Conservation (phyloP, 1,139 yeast genomes). For the Geotrichum cucujoidarum region DNA sequence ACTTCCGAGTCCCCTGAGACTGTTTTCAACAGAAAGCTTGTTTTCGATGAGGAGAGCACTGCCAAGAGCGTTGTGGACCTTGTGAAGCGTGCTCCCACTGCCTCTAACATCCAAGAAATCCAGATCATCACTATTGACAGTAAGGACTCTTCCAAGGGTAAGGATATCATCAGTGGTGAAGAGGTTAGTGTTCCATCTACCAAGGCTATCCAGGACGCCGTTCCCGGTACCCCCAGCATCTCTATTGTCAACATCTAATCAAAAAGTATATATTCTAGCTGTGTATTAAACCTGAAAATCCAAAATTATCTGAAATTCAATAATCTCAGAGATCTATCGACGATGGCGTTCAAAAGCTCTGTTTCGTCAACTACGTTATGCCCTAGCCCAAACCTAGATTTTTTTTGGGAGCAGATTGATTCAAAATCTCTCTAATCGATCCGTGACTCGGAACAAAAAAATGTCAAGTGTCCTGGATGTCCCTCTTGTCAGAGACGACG, state of each 20-base stretch:
- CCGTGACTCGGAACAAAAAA: too few relatives aligned
- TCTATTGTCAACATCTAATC: conserved; percentile 54
- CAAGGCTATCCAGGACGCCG: conserved; percentile 74
- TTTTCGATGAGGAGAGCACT: conserved; percentile 70
- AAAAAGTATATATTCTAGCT: too few relatives aligned
- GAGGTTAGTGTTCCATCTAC: conserved; percentile 61
- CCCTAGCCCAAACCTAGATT: too few relatives aligned
- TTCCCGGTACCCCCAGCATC: conserved; percentile 93
- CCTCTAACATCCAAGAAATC: conserved; percentile 52
- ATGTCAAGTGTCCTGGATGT: conserved; percentile 10
- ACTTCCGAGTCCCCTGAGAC: conserved; percentile 51
- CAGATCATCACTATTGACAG: conserved; percentile 53
- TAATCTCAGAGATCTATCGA: too few relatives aligned
- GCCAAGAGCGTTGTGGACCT: conserved; percentile 50
- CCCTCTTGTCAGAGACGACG: conserved; percentile 8
- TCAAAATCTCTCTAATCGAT: too few relatives aligned
- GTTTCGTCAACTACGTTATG: too few relatives aligned
- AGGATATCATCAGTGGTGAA: conserved; percentile 63
- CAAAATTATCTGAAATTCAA: too few relatives aligned
- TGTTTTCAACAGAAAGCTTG: conserved; percentile 82
- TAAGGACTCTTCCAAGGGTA: conserved; percentile 58
- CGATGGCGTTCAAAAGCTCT: too few relatives aligned
- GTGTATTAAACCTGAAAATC: too few relatives aligned
- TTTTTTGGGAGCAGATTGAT: too few relatives aligned
- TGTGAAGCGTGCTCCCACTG: conserved; percentile 62